Percentiles rank a stretch among this genome's conserved stretches.
phyloP scores from a whole-genome alignment of 495 filamentous ascomycete species.

The Penicillium desertorum region DNA sequence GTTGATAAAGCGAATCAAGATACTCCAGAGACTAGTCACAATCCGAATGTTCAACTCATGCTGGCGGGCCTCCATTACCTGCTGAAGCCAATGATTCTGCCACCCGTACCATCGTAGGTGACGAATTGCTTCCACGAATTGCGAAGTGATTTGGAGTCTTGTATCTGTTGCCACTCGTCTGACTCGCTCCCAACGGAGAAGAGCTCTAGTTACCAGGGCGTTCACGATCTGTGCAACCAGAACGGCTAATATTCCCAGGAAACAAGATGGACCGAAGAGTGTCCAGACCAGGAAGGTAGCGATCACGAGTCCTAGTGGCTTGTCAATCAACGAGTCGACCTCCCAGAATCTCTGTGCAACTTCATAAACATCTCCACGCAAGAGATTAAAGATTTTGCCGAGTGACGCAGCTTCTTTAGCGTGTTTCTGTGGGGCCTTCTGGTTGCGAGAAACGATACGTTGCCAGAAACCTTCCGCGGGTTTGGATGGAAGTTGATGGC shows the following conservation, averaged over 20 bases:
- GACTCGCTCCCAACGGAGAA: constrained; percentile 61
- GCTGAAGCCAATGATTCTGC: constrained; percentile 74
- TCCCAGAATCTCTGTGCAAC: constrained; percentile 84
- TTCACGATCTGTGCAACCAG: constrained; percentile 65
- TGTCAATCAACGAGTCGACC: constrained; percentile 62
- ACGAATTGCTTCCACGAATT: constrained; percentile 82
- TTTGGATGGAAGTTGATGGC: constrained; percentile 7
- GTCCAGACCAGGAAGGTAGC: constrained; percentile 69
- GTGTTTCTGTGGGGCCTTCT: constrained; percentile 23
- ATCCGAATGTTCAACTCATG: constrained; percentile 65
- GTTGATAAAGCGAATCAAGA: constrained; percentile 61
- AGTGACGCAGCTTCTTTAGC: constrained; percentile 65
- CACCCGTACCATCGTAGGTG: constrained; percentile 86
- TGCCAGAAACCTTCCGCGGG: constrained; percentile 14
- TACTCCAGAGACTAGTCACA: constrained; percentile 59
- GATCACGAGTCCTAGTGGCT: constrained; percentile 66
- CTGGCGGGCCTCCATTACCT: constrained; percentile 68
- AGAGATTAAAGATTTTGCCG: constrained; percentile 80
- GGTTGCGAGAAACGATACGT: constrained; percentile 7
- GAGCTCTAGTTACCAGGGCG: constrained; percentile 55
- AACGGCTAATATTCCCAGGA: constrained; percentile 66
- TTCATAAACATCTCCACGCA: constrained; percentile 79
- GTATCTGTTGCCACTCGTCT: constrained; percentile 67
- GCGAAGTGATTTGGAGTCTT: constrained; percentile 70
- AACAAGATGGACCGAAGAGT: constrained; percentile 75